These are phyloP conservation scores for Linaria vulgaris DNA, from an alignment of 257 asterid species.

Conservation along the genomic window DNA sequence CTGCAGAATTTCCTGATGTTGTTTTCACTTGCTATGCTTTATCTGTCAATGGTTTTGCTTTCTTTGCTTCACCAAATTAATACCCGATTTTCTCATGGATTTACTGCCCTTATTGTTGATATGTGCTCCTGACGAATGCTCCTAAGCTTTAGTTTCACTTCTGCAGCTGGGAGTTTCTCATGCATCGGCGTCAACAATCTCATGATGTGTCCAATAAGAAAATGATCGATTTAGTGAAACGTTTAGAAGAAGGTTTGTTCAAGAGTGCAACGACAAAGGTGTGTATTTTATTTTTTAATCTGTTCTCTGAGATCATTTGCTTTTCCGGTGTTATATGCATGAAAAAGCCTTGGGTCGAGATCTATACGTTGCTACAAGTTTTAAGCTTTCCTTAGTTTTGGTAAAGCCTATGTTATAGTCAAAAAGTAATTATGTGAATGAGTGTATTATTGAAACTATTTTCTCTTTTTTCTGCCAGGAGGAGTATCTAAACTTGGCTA, in stretches of 20 bases:
- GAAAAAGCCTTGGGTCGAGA: conserved; percentile 6
- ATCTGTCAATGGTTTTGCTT: conserved; percentile 15
- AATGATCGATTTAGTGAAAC: conserved; percentile 65
- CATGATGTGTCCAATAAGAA: conserved; percentile 56
- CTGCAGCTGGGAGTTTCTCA: conserved; percentile 40
- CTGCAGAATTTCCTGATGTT: neutral
- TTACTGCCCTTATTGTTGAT: conserved; percentile 16
- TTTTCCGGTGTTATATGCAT: conserved; percentile 13
- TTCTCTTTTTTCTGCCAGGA: conserved; percentile 44
- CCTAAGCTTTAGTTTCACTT: conserved; percentile 25
- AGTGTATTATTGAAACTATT: neutral
- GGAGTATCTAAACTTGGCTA: conserved; percentile 67
- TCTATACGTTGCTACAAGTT: conserved; percentile 14
- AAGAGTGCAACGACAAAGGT: conserved; percentile 84
- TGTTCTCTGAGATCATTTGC: conserved; percentile 3
- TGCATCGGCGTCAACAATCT: conserved; percentile 62
- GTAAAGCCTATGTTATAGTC: conserved; percentile 14
- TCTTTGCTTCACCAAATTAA: neutral
- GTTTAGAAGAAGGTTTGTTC: conserved; percentile 76
- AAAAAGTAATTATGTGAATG: conserved; percentile 14
- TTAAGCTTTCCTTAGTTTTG: conserved; percentile 5
- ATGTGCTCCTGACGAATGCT: conserved; percentile 21
- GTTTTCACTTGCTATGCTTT: conserved; percentile 19
- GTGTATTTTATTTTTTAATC: conserved; percentile 24
- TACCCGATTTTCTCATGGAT: conserved; percentile 1